Evolutionary conservation across 345 rosid genomes (phyloP), one percentile per base, ranked within the genome.

Genomic region (Alliaria petiolata): DNA sequence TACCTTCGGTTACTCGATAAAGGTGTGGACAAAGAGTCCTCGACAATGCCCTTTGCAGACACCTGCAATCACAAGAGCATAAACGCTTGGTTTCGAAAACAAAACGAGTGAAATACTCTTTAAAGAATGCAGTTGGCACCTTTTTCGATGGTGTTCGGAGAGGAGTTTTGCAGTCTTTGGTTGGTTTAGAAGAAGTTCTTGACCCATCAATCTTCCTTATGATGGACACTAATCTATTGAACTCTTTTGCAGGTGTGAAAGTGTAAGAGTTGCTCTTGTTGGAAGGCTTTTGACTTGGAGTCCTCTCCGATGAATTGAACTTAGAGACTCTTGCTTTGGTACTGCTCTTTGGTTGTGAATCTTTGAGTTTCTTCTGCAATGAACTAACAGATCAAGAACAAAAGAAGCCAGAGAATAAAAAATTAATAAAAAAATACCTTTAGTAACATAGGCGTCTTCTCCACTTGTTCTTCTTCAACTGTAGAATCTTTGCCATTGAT

Each of bases 231-330:
- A 86, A 61, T 76, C 74, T 81, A 51, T 80, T 83, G 57, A 85
- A 13, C 79, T 89, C 93, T 76, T 80, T 85, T 1, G 83, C 87
- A 53, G 95, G 97, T 22, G 95, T 87, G 78, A 87, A 83, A 69
- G 64, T 82, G 77, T 82, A 78, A 20, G 91, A 80, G 81, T 67
- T 84, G 39, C 61, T 69, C 65, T 75, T 53, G 43, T 69, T 83
- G 51, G 46, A 8, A n/a, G 50, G 16, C 54, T 66, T 78, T 60
- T 87, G 67, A 64, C 80, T 86, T 40, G 88, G 96, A 49, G 93
- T 83, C 60, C 76, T 67, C 79, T 49, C 56, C 12, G 81, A 25
- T 35, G 77, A 36, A 64, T 75, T 83, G 30, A 66, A 54, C 57
- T 79, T 60, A 33, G 81, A 64, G 57, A 73, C 25, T 57, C 77